These are phyloP conservation scores for Hypoxylon sp. DNA, from an alignment of 2,329 filamentous ascomycete genomes.

Conservation along the genomic window DNA sequence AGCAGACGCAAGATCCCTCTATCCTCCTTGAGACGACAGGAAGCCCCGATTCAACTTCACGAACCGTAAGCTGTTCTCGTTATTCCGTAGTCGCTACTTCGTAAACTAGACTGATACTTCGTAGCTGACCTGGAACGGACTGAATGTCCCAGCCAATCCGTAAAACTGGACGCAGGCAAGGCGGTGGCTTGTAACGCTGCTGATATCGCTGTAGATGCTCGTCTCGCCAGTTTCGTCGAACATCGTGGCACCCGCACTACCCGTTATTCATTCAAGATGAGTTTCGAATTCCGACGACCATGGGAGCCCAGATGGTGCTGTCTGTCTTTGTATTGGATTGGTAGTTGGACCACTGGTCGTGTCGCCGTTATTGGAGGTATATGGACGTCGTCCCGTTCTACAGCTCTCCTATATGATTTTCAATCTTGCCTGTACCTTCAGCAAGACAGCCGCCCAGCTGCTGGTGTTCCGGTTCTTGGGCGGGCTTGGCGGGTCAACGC, in stretches of 20 bases:
- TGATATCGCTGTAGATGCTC: slow-evolving; percentile 63
- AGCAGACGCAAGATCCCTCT: not conserved
- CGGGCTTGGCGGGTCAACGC: too few species aligned
- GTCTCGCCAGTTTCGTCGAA: slow-evolving; percentile 69
- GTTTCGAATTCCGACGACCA: slow-evolving; percentile 55
- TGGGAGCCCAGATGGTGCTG: slow-evolving; percentile 55
- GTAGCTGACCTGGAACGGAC: slow-evolving; percentile 57
- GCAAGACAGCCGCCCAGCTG: too few species aligned
- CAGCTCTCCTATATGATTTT: too few species aligned
- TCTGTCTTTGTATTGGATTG: slow-evolving; percentile 64
- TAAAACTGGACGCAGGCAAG: slow-evolving; percentile 62
- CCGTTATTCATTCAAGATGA: slow-evolving; percentile 61
- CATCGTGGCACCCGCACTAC: slow-evolving; percentile 64
- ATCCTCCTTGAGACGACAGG: not conserved
- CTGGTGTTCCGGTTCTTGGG: too few species aligned
- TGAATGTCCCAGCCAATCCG: slow-evolving; percentile 58
- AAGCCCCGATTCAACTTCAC: not conserved
- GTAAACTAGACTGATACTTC: not conserved
- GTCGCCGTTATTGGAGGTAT: not conserved
- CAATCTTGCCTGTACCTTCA: too few species aligned
- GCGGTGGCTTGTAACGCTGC: slow-evolving; percentile 56
- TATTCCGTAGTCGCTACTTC: not conserved
- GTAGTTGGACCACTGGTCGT: slow-evolving; percentile 43
- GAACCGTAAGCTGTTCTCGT: not conserved
- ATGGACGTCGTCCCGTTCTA: too few species aligned